These are phyloP conservation scores for Juncus effusus DNA, from an alignment of 176 grass and related monocot genomes.

Conservation along the genomic window DNA sequence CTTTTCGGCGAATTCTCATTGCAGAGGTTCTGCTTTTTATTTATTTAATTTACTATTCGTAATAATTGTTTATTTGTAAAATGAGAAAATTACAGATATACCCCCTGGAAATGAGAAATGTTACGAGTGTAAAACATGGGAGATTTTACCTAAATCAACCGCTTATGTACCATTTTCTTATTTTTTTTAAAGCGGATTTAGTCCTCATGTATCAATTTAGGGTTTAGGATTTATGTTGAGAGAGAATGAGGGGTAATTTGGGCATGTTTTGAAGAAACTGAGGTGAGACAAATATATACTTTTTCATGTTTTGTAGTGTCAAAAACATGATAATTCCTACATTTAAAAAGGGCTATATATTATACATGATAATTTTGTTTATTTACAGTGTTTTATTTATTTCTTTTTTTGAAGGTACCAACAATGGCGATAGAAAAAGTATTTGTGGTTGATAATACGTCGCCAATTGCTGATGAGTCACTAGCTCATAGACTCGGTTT, in stretches of 20 bases:
- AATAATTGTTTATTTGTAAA: neutral
- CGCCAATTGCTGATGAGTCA: conserved; percentile 86
- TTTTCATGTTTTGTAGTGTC: too few species aligned
- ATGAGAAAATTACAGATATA: neutral
- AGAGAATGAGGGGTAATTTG: too few species aligned
- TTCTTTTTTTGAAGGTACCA: conserved; percentile 54
- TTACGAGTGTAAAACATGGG: too few species aligned
- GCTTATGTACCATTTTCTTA: too few species aligned
- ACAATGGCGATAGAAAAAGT: conserved; percentile 96
- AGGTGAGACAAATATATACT: too few species aligned
- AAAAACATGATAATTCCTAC: conserved; percentile 15
- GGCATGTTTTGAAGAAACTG: too few species aligned
- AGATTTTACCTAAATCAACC: too few species aligned
- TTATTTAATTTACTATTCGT: too few species aligned
- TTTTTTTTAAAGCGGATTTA: too few species aligned
- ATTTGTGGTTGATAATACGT: conserved; percentile 78
- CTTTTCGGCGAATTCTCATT: conserved; percentile 82
- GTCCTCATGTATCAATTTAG: too few species aligned
- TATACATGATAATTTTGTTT: neutral
- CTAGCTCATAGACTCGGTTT: conserved; percentile 83
- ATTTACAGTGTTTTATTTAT: conserved; percentile 8
- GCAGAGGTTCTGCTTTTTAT: conserved; percentile 52
- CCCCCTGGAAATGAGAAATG: too few species aligned
- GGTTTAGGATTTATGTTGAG: too few species aligned
- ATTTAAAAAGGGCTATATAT: neutral